A percentile compares a stretch with the other conserved stretches of the same genome.
phyloP scores from a whole-genome alignment of 2,329 filamentous ascomycete genomes.

The Arthrinium phaeospermum region DNA sequence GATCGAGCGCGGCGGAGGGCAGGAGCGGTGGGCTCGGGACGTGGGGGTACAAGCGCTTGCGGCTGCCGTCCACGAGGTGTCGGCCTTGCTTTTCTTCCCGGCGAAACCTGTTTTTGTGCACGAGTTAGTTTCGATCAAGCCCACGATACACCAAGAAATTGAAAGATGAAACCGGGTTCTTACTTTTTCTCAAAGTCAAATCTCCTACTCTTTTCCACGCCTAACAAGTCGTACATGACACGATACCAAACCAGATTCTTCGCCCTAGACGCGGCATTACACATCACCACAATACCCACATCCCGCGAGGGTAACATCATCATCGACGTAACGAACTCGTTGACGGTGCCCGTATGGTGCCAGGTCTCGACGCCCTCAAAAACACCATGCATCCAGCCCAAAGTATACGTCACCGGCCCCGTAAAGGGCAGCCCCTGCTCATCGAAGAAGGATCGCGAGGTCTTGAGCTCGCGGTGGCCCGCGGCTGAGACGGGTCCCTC shows the following conservation, averaged over 20 bases:
- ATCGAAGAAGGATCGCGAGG: constrained; percentile 33
- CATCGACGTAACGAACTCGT: constrained; percentile 36
- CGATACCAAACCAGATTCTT: constrained; percentile 33
- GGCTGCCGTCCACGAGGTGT: constrained; percentile 21
- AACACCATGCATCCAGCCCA: constrained; percentile 38
- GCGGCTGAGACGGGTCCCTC: constrained; percentile 34
- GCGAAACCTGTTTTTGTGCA: neutral
- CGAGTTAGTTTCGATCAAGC: neutral
- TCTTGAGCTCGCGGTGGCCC: constrained; percentile 35
- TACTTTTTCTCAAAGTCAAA: constrained; percentile 26
- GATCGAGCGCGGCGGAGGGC: constrained; percentile 19
- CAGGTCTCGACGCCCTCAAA: constrained; percentile 37
- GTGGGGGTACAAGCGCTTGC: constrained; percentile 26
- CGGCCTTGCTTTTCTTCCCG: neutral
- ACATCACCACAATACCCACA: constrained; percentile 40
- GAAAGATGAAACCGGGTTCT: neutral
- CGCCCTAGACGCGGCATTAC: constrained; percentile 28
- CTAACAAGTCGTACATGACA: constrained; percentile 38
- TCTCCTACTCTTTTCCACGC: constrained; percentile 24
- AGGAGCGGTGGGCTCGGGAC: constrained; percentile 24
- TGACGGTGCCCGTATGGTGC: constrained; percentile 38
- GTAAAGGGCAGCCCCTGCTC: constrained; percentile 25
- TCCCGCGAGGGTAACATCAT: constrained; percentile 41
- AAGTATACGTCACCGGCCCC: constrained; percentile 33
- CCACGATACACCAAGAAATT: neutral